phyloP scores from a whole-genome alignment of 306 rosid genomes.

The Phaseolus lunatus region DNA sequence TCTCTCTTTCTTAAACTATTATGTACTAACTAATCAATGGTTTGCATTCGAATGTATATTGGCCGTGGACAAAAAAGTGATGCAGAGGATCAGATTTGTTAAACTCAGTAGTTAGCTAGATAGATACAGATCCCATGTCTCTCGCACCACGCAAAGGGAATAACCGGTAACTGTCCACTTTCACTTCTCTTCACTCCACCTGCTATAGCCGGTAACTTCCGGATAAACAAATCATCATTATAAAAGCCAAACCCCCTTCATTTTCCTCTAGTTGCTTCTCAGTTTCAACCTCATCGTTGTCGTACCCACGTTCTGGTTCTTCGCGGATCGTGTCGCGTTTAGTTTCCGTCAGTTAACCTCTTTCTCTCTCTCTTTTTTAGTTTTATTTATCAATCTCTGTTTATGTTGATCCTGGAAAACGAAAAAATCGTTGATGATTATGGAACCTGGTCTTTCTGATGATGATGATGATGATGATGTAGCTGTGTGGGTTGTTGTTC shows the following conservation, averaged over 20 bases:
- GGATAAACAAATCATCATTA: slow-evolving; percentile 21
- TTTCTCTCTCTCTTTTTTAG: not conserved
- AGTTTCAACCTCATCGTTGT: slow-evolving; percentile 57
- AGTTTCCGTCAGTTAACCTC: slow-evolving; percentile 37
- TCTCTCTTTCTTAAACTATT: no score
- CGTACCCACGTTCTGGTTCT: slow-evolving; percentile 34
- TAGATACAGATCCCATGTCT: slow-evolving; percentile 39
- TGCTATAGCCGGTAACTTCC: slow-evolving; percentile 59
- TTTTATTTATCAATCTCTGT: not conserved
- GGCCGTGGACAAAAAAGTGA: no score
- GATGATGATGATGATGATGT: slow-evolving; percentile 31
- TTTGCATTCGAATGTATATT: no score
- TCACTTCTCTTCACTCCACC: slow-evolving; percentile 43
- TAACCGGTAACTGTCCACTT: slow-evolving; percentile 40
- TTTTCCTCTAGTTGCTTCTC: slow-evolving; percentile 10
- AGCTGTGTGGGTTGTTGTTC: not conserved
- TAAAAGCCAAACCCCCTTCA: slow-evolving; percentile 2
- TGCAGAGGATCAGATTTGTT: no score
- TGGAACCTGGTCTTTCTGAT: slow-evolving; percentile 7
- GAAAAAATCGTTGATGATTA: slow-evolving; percentile 27
- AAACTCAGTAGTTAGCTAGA: slow-evolving; percentile 23
- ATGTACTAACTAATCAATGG: no score
- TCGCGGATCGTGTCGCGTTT: slow-evolving; percentile 47
- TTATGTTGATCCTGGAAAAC: not conserved
- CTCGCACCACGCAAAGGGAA: slow-evolving; percentile 55